These are phyloP conservation scores for Suhomyces bribrorum DNA, from an alignment of 1,139 yeast species.

Conservation along the genomic window DNA sequence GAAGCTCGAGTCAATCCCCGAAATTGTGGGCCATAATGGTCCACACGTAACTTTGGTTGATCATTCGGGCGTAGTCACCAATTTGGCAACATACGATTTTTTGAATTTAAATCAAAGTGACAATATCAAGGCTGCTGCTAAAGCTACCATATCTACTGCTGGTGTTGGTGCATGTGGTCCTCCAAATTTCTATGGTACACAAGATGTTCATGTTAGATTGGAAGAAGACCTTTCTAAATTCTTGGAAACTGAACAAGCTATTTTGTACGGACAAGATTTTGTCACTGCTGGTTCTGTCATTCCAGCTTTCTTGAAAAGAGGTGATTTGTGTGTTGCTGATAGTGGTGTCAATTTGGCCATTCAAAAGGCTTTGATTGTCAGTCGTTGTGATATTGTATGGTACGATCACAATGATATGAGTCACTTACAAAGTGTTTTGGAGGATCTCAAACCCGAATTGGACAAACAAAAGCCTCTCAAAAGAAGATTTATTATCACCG, in stretches of 20 bases:
- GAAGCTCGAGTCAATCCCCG: constrained; percentile 65
- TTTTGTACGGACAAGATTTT: constrained; percentile 91
- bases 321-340: constrained; percentile 90
- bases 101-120: constrained; percentile 55
- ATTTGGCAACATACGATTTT: constrained; percentile 66
- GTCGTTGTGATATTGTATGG: constrained; percentile 84
- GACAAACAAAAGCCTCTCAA: constrained; percentile 72
- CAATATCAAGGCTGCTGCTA: constrained; percentile 55
- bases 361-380: constrained; percentile 84
- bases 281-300: constrained; percentile 93
- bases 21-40: constrained; percentile 57
- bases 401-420: constrained; percentile 87
- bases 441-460: constrained; percentile 61
- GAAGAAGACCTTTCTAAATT: constrained; percentile 76
- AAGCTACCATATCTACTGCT: constrained; percentile 57
- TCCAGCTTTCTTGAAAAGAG: constrained; percentile 93
- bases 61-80: constrained; percentile 43
- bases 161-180: constrained; percentile 99
- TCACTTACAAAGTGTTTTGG: constrained; percentile 70
- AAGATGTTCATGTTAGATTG: constrained; percentile 82
- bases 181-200: constrained; percentile 95
- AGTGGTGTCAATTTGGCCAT: constrained; percentile 72
- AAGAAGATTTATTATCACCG: constrained; percentile 88
- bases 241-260: constrained; percentile 75
- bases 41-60: constrained; percentile 43